Conservation (phyloP, 257 asterid species). For the Salvia miltiorrhiza region DNA sequence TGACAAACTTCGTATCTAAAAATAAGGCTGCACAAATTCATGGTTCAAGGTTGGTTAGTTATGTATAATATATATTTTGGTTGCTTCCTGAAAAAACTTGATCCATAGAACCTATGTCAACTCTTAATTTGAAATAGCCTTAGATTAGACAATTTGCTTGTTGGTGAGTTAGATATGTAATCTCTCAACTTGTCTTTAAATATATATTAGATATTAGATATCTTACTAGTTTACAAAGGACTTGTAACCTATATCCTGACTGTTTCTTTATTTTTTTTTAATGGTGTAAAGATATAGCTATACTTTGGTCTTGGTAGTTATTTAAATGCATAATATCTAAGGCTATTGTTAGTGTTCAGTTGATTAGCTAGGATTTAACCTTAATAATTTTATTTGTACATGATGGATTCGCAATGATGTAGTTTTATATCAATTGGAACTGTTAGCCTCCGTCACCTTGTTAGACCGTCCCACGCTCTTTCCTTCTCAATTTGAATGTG, state of each 20-base stretch:
- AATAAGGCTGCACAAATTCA: slow-evolving; percentile 98
- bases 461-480: background rate
- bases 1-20: slow-evolving; percentile 87
- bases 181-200: background rate
- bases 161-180: background rate
- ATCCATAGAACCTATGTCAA: background rate
- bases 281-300: background rate
- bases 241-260: background rate
- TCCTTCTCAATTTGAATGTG: background rate
- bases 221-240: background rate
- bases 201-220: background rate
- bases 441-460: background rate
- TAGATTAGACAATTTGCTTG: background rate
- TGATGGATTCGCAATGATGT: background rate
- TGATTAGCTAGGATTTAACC: slow-evolving; percentile 14
- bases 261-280: background rate
- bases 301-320: background rate
- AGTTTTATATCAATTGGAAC: background rate
- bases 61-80: slow-evolving; percentile 18
- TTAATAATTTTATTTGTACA: background rate
- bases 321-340: background rate
- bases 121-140: background rate
- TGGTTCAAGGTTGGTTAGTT: slow-evolving; percentile 75
- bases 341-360: background rate
- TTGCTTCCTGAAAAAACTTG: slow-evolving; percentile 5